Evolutionary conservation across 768 basidiomycete species (phyloP).

Genomic region (Kwoniella bestiolae): DNA sequence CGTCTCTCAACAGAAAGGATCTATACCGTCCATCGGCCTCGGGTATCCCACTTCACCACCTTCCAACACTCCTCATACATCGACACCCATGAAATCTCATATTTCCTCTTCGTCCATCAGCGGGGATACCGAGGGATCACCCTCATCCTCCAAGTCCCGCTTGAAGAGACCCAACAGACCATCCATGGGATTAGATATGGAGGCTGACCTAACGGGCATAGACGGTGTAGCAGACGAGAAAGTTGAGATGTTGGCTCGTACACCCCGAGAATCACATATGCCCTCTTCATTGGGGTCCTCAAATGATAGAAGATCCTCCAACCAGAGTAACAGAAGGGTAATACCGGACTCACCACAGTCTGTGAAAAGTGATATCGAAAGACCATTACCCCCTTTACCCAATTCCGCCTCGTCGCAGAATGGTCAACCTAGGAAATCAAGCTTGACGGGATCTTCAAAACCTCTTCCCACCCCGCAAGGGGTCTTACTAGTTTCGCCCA

Average conservation of each 20-base stretch:
- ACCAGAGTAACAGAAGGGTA: not conserved
- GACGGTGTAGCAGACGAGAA: constrained; percentile 30
- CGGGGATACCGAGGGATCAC: constrained; percentile 4
- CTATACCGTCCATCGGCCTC: constrained; percentile 26
- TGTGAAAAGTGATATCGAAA: constrained; percentile 7
- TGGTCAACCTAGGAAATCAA: constrained; percentile 18
- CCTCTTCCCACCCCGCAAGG: constrained; percentile 1
- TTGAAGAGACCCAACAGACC: constrained; percentile 17
- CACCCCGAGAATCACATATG: constrained; percentile 17
- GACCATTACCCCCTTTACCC: constrained; percentile 36
- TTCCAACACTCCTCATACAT: constrained; percentile 4
- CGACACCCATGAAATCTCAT: constrained; percentile 2
- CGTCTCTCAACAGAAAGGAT: constrained; percentile 1
- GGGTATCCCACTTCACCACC: constrained; percentile 34
- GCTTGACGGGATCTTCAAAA: constrained; percentile 24
- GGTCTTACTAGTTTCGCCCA: constrained; percentile 37
- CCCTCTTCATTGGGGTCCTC: constrained; percentile 2
- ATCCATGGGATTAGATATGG: constrained; percentile 34
- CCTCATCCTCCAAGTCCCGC: constrained; percentile 16
- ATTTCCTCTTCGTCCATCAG: not conserved
- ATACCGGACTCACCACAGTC: constrained; percentile 12
- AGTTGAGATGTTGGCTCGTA: constrained; percentile 32
- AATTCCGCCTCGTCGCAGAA: constrained; percentile 18
- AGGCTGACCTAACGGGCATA: constrained; percentile 28
- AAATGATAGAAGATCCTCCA: no score